phyloP scores from a whole-genome alignment of 441 rosid species.

The Rhodomyrtus psidioides region DNA sequence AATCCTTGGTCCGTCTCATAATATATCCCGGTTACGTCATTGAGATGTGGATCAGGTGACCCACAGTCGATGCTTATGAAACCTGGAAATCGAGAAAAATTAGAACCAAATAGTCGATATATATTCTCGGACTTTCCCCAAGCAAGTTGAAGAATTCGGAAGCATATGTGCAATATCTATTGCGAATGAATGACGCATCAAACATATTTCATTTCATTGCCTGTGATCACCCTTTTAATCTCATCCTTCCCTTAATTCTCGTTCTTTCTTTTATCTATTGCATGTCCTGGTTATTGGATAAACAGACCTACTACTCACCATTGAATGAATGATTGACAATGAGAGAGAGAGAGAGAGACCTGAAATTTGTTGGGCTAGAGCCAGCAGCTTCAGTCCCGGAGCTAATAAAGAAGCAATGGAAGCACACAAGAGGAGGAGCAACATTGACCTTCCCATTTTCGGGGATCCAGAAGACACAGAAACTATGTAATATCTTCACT shows the following conservation, averaged over 20 bases:
- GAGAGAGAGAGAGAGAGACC: not conserved
- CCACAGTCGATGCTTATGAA: not conserved
- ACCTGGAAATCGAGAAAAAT: not conserved
- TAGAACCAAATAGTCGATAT: no score
- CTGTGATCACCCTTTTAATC: not conserved
- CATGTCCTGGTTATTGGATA: not conserved
- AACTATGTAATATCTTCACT: no score
- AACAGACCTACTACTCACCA: not conserved
- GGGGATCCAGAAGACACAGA: no score
- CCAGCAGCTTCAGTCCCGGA: not conserved
- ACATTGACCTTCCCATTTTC: no score
- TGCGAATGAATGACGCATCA: not conserved
- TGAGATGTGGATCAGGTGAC: not conserved
- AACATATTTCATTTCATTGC: not conserved
- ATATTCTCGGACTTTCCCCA: no score
- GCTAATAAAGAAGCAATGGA: not conserved
- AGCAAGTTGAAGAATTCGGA: no score
- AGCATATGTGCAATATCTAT: no score
- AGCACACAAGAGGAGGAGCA: not conserved
- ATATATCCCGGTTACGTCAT: fast-evolving
- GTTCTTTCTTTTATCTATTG: not conserved
- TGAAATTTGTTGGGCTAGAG: not conserved
- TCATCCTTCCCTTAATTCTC: not conserved
- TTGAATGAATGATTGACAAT: no score
- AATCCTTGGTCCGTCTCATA: not conserved